Conservation (phyloP, 2,329 filamentous ascomycete genomes). For the Aspergillus fumigatiaffinis region DNA sequence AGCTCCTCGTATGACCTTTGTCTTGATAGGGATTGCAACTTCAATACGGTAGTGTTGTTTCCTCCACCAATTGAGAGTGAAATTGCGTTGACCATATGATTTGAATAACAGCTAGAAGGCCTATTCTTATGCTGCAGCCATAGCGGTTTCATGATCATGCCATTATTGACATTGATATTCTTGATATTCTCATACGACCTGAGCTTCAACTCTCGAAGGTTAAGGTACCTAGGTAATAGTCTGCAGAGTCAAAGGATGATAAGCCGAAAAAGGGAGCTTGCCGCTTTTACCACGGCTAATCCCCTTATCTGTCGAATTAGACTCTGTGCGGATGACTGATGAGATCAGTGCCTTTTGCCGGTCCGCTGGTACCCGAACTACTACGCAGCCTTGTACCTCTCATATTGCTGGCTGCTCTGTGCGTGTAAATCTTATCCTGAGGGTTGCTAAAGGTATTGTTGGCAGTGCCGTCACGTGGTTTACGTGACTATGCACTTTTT, state of each 20-base stretch:
- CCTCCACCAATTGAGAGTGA: too few species aligned
- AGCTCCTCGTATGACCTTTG: too few species aligned
- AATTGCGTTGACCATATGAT: too few species aligned
- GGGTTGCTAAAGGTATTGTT: background rate
- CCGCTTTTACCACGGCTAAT: slow-evolving; percentile 6
- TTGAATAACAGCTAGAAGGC: too few species aligned
- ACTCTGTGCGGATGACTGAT: background rate
- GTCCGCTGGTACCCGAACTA: slow-evolving; percentile 5
- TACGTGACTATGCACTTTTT: background rate
- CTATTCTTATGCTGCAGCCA: too few species aligned
- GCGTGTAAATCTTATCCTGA: background rate
- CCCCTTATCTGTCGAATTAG: slow-evolving; percentile 4
- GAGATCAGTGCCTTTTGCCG: slow-evolving; percentile 6
- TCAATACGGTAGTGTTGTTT: too few species aligned
- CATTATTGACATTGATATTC: background rate
- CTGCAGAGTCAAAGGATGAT: background rate
- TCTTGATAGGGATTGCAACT: too few species aligned
- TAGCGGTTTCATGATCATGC: too few species aligned
- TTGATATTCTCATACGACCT: background rate
- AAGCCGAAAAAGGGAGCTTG: background rate
- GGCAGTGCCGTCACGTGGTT: background rate
- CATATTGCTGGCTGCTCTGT: background rate
- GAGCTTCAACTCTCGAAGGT: background rate
- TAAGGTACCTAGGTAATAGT: background rate
- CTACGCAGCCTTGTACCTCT: background rate